Percentiles rank a stretch among this genome's conserved stretches.
Evolutionary conservation across 2,329 filamentous ascomycete species (phyloP).

Genomic region (Epichloe scottii): DNA sequence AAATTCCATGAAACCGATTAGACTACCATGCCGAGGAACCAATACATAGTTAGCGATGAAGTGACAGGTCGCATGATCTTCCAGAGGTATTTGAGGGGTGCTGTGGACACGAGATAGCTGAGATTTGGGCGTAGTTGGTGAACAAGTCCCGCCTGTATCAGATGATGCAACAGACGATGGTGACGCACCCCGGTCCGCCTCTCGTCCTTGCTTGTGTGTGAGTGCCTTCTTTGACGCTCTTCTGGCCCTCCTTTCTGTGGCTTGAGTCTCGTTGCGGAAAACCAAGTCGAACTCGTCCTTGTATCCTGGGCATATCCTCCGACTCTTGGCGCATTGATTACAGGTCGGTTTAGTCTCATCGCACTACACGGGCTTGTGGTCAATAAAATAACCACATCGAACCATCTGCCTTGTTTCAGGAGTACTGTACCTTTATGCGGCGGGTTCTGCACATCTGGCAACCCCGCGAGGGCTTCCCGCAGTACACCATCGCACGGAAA

Average conservation of each 20-base stretch:
- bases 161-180: conserved; percentile 9
- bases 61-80: conserved; percentile 44
- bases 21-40: conserved; percentile 35
- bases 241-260: conserved; percentile 49
- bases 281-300: conserved; percentile 61
- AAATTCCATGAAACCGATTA: conserved; percentile 46
- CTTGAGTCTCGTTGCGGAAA: conserved; percentile 60
- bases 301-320: conserved; percentile 53
- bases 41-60: conserved; percentile 51
- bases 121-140: conserved; percentile 11
- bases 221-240: conserved; percentile 39
- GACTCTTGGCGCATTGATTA: conserved; percentile 51
- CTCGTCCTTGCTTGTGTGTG: conserved; percentile 22
- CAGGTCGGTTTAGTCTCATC: conserved; percentile 56
- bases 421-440: conserved; percentile 51
- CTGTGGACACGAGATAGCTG: conserved; percentile 10
- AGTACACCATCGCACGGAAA: conserved; percentile 44
- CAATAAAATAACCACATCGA: background rate
- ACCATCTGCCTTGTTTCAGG: background rate
- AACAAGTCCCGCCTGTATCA: conserved; percentile 2
- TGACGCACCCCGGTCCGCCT: conserved; percentile 10
- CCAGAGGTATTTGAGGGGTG: conserved; percentile 33
- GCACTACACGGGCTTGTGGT: conserved; percentile 31
- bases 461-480: conserved; percentile 52
- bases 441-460: conserved; percentile 65